Percentiles rank a stretch among this genome's conserved stretches.
Evolutionary conservation across 2,329 filamentous ascomycete genomes (phyloP).

Genomic region (Pyrenophora teres): DNA sequence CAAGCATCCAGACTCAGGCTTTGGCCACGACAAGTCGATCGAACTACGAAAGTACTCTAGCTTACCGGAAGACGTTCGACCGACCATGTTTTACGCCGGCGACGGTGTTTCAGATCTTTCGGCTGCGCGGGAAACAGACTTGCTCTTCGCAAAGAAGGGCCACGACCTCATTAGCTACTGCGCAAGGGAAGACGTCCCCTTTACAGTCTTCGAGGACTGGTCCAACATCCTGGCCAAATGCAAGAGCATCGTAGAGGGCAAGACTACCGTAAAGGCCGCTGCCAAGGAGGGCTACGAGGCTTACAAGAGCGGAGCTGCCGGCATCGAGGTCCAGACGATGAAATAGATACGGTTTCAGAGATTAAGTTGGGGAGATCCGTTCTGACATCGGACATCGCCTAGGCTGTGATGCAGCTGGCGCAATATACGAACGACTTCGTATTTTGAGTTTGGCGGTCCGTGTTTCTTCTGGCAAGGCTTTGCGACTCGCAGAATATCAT

Average conservation of each 20-base stretch:
- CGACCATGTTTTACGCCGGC: conserved; percentile 90
- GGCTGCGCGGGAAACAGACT: conserved; percentile 87
- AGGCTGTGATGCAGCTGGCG: conserved; percentile 3
- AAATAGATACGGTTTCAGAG: conserved; percentile 19
- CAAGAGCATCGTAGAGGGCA: conserved; percentile 74
- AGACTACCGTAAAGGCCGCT: conserved; percentile 71
- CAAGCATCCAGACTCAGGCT: conserved; percentile 79
- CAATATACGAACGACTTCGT: too few relatives aligned
- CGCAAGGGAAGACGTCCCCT: conserved; percentile 80
- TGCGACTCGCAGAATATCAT: too few relatives aligned
- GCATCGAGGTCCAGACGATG: conserved; percentile 27
- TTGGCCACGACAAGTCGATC: conserved; percentile 96
- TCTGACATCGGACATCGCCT: not conserved
- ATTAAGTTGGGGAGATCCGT: not conserved
- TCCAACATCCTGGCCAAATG: conserved; percentile 75
- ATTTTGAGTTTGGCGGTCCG: too few relatives aligned
- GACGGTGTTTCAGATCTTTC: conserved; percentile 45
- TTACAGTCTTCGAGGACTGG: conserved; percentile 87
- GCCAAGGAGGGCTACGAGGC: conserved; percentile 59
- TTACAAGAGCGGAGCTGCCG: conserved; percentile 54
- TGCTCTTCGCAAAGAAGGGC: conserved; percentile 91
- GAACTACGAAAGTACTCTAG: conserved; percentile 86
- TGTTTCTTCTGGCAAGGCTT: too few relatives aligned
- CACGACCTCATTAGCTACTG: conserved; percentile 89
- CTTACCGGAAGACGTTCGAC: conserved; percentile 69